Evolutionary conservation across 805 yeast genomes (phyloP).

Genomic region (Cyberlindnera veronae): DNA sequence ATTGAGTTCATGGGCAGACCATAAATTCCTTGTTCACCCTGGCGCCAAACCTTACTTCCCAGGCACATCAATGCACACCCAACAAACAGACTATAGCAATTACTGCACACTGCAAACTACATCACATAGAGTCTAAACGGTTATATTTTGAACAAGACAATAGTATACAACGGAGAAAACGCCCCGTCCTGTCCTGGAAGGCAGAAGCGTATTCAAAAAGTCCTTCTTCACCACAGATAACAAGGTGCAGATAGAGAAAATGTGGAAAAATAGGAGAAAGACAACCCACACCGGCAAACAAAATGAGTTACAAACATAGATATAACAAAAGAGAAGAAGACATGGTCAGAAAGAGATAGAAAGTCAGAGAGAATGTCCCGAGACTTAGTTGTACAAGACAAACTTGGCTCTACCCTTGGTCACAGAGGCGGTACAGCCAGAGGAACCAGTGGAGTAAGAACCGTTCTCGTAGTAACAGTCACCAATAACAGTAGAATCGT

Average conservation of each 20-base stretch:
- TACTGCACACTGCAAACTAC: too few species aligned
- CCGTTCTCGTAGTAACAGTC: conserved; percentile 81
- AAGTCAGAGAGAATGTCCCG: neutral
- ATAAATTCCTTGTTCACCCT: too few species aligned
- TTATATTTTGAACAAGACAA: neutral
- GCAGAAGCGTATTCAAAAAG: neutral
- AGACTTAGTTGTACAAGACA: conserved; percentile 52
- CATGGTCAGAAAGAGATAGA: neutral
- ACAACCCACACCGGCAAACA: neutral
- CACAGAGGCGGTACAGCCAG: conserved; percentile 94
- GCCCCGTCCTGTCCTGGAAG: neutral
- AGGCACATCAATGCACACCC: too few species aligned
- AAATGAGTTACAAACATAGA: neutral
- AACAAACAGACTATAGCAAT: too few species aligned
- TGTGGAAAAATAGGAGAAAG: neutral
- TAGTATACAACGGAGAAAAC: neutral
- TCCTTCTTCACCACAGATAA: neutral
- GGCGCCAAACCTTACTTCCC: too few species aligned
- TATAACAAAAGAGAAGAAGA: neutral
- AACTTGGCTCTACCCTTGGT: conserved; percentile 79
- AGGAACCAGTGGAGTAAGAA: conserved; percentile 58
- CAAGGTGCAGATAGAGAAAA: neutral
- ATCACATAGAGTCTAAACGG: too few species aligned
- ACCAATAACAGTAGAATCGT: conserved; percentile 49
- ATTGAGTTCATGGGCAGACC: too few species aligned